Evolutionary conservation across 352 stramenopile genomes (phyloP).

Genomic region (Phytophthora sojae): DNA sequence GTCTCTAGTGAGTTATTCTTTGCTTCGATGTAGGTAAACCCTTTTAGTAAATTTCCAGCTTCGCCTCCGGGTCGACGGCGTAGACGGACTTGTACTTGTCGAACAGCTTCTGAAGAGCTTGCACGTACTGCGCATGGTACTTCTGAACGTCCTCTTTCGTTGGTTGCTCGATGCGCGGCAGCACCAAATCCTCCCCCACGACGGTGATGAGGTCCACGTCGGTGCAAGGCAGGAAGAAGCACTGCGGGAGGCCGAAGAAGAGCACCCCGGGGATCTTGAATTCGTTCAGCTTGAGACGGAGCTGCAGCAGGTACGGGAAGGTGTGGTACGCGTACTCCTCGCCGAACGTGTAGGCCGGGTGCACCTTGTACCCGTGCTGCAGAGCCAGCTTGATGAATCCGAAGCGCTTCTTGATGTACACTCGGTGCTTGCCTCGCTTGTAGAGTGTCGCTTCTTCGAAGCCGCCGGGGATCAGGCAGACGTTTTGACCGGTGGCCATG

Average conservation of each 20-base stretch:
- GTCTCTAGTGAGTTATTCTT: too few species aligned
- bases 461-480: slow-evolving; percentile 88
- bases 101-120: slow-evolving; percentile 80
- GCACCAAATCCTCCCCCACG: slow-evolving; percentile 79
- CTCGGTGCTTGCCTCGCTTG: slow-evolving; percentile 74
- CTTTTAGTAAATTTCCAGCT: slow-evolving; percentile 54
- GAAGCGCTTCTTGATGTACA: slow-evolving; percentile 91
- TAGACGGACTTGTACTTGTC: slow-evolving; percentile 87
- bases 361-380: slow-evolving; percentile 89
- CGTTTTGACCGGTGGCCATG: slow-evolving; percentile 58
- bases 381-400: slow-evolving; percentile 94
- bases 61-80: slow-evolving; percentile 60
- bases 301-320: slow-evolving; percentile 74
- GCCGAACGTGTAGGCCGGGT: slow-evolving; percentile 92
- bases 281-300: slow-evolving; percentile 81
- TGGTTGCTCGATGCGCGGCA: slow-evolving; percentile 89
- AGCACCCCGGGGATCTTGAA: slow-evolving; percentile 85
- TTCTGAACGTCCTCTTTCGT: slow-evolving; percentile 87
- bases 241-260: slow-evolving; percentile 73
- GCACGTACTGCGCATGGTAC: slow-evolving; percentile 92
- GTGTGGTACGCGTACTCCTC: slow-evolving; percentile 89
- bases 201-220: slow-evolving; percentile 87
- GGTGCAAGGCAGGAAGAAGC: slow-evolving; percentile 83
- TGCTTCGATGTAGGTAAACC: neutral
- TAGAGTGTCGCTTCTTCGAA: slow-evolving; percentile 95